Percentiles rank a stretch among this genome's conserved stretches.
phyloP scores from a whole-genome alignment of 495 filamentous ascomycete species.

The Penicillium angulare region DNA sequence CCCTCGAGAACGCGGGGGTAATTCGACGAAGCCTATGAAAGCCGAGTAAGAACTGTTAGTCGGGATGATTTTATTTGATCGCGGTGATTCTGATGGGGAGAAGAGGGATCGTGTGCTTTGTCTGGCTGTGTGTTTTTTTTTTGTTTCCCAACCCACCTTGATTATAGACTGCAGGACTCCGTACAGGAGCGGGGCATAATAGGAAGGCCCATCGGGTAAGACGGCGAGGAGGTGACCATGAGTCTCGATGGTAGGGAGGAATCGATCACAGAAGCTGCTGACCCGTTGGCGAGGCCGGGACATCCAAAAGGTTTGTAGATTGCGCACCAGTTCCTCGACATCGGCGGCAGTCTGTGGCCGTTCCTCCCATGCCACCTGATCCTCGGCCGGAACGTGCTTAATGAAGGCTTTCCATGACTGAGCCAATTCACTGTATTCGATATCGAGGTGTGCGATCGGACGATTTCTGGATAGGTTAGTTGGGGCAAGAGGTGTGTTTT shows the following conservation, averaged over 20 bases:
- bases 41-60: background rate
- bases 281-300: constrained; percentile 29
- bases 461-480: constrained; percentile 30
- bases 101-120: background rate
- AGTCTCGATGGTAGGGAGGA: constrained; percentile 36
- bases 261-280: constrained; percentile 35
- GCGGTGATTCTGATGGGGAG: background rate
- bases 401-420: constrained; percentile 45
- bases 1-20: constrained; percentile 47
- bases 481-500: too few relatives aligned
- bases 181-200: constrained; percentile 43
- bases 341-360: constrained; percentile 35
- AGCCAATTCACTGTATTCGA: constrained; percentile 45
- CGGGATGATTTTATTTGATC: background rate
- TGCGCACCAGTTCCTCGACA: constrained; percentile 30
- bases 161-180: constrained; percentile 46
- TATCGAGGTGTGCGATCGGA: constrained; percentile 40
- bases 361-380: constrained; percentile 33
- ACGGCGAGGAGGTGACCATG: constrained; percentile 35
- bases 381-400: constrained; percentile 29
- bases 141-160: constrained; percentile 41
- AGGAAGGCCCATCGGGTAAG: constrained; percentile 37
- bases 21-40: constrained; percentile 41
- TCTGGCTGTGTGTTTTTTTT: too few relatives aligned
- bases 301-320: constrained; percentile 32